Conservation (phyloP, 2,329 filamentous ascomycete genomes). For the Fusarium sp. region DNA sequence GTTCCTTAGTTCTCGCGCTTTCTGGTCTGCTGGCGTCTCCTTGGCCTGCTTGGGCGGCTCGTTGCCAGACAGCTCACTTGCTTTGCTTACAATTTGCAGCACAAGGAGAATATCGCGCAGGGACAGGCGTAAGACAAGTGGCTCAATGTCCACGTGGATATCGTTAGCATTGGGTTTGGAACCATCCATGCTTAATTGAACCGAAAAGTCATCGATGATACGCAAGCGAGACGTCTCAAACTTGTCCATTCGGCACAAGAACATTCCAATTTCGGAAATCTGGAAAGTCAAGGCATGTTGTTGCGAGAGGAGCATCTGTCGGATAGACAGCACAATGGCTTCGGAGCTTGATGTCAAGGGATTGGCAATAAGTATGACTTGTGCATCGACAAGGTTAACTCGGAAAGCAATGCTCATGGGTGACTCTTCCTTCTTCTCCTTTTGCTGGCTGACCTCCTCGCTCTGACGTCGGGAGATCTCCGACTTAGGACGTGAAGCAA, state of each 20-base stretch:
- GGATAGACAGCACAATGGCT: slow-evolving; percentile 93
- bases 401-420: slow-evolving; percentile 86
- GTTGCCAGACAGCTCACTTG: slow-evolving; percentile 84
- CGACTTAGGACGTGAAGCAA: slow-evolving; percentile 52
- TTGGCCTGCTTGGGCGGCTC: slow-evolving; percentile 64
- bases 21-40: slow-evolving; percentile 62
- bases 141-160: slow-evolving; percentile 90
- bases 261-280: slow-evolving; percentile 96
- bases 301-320: slow-evolving; percentile 91
- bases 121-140: slow-evolving; percentile 89
- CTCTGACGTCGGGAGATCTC: slow-evolving; percentile 48
- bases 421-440: slow-evolving; percentile 44
- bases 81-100: slow-evolving; percentile 91
- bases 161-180: slow-evolving; percentile 74
- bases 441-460: slow-evolving; percentile 33
- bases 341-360: slow-evolving; percentile 91
- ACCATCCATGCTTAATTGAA: slow-evolving; percentile 88
- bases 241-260: slow-evolving; percentile 96
- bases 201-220: slow-evolving; percentile 96
- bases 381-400: slow-evolving; percentile 94
- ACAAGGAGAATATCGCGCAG: slow-evolving; percentile 94
- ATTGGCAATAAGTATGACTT: slow-evolving; percentile 96
- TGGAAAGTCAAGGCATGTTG: slow-evolving; percentile 96
- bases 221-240: slow-evolving; percentile 92
- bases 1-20: slow-evolving; percentile 66